Conservation (phyloP, 225 moss, liverwort and hornwort species). For the Bryum argenteum region DNA sequence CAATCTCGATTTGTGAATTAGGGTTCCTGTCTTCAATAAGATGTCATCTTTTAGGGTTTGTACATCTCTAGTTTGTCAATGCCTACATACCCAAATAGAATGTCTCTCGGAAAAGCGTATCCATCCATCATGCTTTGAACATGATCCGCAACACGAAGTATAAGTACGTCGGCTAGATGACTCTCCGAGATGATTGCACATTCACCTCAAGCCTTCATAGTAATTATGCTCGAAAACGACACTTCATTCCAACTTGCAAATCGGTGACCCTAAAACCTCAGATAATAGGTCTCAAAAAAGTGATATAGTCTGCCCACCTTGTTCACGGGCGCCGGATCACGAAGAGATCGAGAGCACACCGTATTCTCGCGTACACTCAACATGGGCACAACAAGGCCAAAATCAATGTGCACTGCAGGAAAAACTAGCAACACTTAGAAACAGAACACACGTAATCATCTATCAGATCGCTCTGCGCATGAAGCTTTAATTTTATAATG, state of each 20-base stretch:
- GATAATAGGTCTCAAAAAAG: too few relatives aligned
- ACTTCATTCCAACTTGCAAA: not conserved
- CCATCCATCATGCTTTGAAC: constrained; percentile 99
- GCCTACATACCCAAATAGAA: constrained; percentile 70
- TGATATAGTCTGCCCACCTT: constrained; percentile 53
- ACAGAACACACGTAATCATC: not conserved
- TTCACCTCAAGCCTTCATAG: not conserved
- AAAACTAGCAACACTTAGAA: constrained; percentile 3
- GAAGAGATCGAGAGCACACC: constrained; percentile 75
- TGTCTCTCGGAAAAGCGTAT: constrained; percentile 85
- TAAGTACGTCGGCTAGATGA: constrained; percentile 5
- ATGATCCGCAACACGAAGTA: constrained; percentile 66
- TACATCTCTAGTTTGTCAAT: not conserved
- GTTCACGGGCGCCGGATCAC: constrained; percentile 88
- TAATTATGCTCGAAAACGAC: not conserved
- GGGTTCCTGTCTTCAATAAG: too few relatives aligned
- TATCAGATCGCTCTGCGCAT: not conserved
- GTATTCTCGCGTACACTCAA: constrained; percentile 88
- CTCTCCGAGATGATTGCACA: not conserved
- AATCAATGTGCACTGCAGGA: constrained; percentile 74
- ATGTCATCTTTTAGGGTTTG: too few relatives aligned
- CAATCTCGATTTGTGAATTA: too few relatives aligned
- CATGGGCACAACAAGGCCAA: constrained; percentile 90
- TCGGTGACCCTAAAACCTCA: not conserved
- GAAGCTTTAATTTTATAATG: too few relatives aligned